phyloP scores from a whole-genome alignment of 768 basidiomycete species.

The Boletus barrowsii region DNA sequence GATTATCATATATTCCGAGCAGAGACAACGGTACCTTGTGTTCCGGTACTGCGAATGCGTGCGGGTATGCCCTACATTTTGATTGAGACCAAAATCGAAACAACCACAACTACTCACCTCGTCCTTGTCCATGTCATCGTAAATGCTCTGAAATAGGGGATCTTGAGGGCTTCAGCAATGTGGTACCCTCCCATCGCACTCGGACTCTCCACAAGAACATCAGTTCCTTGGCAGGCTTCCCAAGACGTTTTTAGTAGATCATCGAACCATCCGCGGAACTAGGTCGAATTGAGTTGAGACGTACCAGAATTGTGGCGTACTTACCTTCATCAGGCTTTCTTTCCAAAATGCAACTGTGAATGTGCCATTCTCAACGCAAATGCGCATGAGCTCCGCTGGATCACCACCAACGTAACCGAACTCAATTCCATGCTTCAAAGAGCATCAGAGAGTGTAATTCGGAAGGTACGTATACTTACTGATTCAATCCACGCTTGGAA shows the following conservation, averaged over 20 bases:
- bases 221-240: constrained; percentile 94
- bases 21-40: constrained; percentile 57
- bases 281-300: constrained; percentile 9
- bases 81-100: not conserved
- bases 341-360: constrained; percentile 95
- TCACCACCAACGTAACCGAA: constrained; percentile 94
- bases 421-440: constrained; percentile 84
- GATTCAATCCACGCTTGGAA: constrained; percentile 95
- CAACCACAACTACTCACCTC: constrained; percentile 40
- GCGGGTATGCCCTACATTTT: constrained; percentile 78
- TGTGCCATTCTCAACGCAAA: constrained; percentile 97
- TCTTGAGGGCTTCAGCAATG: constrained; percentile 89
- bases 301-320: constrained; percentile 4
- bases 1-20: constrained; percentile 8
- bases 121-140: constrained; percentile 99
- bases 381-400: constrained; percentile 95
- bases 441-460: constrained; percentile 4
- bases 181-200: constrained; percentile 98
- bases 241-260: constrained; percentile 93
- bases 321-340: constrained; percentile 83
- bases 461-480: constrained; percentile 45
- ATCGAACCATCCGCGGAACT: constrained; percentile 98
- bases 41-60: constrained; percentile 97
- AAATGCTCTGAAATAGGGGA: constrained; percentile 94
- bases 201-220: constrained; percentile 91